These are phyloP conservation scores for Wallacemonas sp. DNA, from an alignment of 208 protist genomes.

Conservation along the genomic window DNA sequence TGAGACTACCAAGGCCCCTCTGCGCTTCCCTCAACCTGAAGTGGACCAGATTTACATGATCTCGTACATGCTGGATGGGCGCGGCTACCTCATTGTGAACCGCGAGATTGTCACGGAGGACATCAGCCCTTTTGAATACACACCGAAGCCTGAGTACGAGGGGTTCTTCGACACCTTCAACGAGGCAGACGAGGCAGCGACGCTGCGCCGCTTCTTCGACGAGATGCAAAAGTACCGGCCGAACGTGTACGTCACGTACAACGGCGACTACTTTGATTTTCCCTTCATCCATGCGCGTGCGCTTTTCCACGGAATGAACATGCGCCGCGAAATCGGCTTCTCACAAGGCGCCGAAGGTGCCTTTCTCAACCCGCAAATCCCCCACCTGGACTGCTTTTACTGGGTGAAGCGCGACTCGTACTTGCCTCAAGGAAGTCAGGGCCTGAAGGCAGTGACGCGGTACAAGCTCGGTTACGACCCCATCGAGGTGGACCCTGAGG, in stretches of 20 bases:
- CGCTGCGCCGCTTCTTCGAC: conserved; percentile 95
- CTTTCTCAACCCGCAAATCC: conserved; percentile 90
- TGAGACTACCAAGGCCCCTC: conserved; percentile 98
- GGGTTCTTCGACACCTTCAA: conserved; percentile 98
- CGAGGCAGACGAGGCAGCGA: conserved; percentile 91
- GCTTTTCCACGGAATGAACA: conserved; percentile 79
- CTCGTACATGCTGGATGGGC: conserved; percentile 99
- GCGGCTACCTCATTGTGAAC: conserved; percentile 99
- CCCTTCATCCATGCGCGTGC: conserved; percentile 98
- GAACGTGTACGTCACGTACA: conserved; percentile 99
- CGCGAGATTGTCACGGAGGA: conserved; percentile 97
- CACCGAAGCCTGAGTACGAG: conserved; percentile 97
- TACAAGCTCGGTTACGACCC: conserved; percentile 99
- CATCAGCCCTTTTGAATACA: conserved; percentile 99
- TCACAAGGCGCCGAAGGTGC: conserved; percentile 84
- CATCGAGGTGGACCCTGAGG: conserved; percentile 99
- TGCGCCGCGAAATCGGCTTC: conserved; percentile 90
- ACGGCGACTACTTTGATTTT: conserved; percentile 99
- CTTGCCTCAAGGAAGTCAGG: conserved; percentile 97
- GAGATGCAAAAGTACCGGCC: conserved; percentile 97
- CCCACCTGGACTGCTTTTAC: conserved; percentile 99
- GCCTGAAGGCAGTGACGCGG: conserved; percentile 98
- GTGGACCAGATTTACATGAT: conserved; percentile 99
- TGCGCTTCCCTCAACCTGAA: conserved; percentile 99
- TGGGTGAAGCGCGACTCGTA: conserved; percentile 99